These are phyloP conservation scores for Globisporangium okanoganense DNA, from an alignment of 352 stramenopile genomes.

Conservation along the genomic window DNA sequence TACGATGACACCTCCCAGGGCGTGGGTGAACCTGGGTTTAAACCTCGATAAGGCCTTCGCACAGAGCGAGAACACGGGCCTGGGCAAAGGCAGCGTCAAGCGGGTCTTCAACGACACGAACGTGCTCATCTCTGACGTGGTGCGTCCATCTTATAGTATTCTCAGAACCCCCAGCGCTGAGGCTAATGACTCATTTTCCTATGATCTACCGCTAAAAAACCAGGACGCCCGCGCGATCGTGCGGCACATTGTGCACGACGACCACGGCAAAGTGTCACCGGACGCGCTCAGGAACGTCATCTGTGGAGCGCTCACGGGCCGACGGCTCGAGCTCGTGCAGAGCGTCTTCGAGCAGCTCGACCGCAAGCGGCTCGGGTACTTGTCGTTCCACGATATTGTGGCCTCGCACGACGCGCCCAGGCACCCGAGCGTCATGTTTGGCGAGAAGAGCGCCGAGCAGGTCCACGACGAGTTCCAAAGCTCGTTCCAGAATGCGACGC, in stretches of 20 bases:
- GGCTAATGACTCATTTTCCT: background rate
- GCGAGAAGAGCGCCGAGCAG: constrained; percentile 48
- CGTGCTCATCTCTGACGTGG: constrained; percentile 56
- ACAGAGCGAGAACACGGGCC: constrained; percentile 29
- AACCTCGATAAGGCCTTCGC: constrained; percentile 43
- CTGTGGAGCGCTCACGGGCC: constrained; percentile 40
- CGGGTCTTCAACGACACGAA: constrained; percentile 45
- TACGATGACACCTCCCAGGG: constrained; percentile 18
- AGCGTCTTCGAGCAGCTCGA: constrained; percentile 69
- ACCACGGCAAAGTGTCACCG: constrained; percentile 35
- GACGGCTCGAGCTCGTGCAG: constrained; percentile 59
- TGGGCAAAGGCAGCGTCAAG: constrained; percentile 55
- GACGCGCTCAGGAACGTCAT: constrained; percentile 61
- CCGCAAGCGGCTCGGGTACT: constrained; percentile 53
- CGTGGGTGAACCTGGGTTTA: constrained; percentile 49
- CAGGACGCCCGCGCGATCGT: constrained; percentile 59
- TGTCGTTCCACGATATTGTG: constrained; percentile 46
- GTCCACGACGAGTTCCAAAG: constrained; percentile 53
- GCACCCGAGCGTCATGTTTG: constrained; percentile 73
- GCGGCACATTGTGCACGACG: constrained; percentile 25
- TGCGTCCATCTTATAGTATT: constrained; percentile 17
- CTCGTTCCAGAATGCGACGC: constrained; percentile 37
- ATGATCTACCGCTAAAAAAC: too few species aligned
- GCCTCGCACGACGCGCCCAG: constrained; percentile 42
- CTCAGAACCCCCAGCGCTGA: background rate